Evolutionary conservation across 805 yeast genomes (phyloP).

Genomic region (Wickerhamomyces bisporus): DNA sequence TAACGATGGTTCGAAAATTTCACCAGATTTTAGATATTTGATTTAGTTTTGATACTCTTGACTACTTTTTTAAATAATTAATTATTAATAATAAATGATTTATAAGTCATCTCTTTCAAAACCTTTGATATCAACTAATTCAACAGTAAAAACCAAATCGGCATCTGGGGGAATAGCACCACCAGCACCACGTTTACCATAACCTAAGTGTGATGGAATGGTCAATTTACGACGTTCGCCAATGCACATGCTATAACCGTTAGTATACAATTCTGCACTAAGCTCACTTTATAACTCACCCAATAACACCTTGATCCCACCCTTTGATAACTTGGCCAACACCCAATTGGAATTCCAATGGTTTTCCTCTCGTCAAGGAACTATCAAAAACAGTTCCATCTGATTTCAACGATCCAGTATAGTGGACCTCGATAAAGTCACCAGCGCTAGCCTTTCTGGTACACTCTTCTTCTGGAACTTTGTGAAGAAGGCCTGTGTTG

Average conservation of each 20-base stretch:
- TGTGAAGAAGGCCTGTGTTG: constrained; percentile 38
- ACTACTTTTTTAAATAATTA: no score
- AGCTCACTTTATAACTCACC: no score
- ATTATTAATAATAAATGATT: no score
- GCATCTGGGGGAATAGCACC: constrained; percentile 77
- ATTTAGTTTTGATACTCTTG: no score
- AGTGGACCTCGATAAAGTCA: constrained; percentile 71
- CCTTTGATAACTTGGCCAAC: constrained; percentile 77
- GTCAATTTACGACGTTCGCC: constrained; percentile 79
- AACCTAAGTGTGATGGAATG: constrained; percentile 75
- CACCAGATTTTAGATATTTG: constrained; percentile 39
- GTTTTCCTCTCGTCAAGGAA: constrained; percentile 56
- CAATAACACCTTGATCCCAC: constrained; percentile 85
- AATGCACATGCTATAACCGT: constrained; percentile 46
- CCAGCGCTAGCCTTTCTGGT: constrained; percentile 53
- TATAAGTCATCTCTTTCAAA: constrained; percentile 20
- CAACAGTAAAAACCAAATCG: constrained; percentile 62
- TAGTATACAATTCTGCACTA: constrained; percentile 1
- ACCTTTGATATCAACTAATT: constrained; percentile 52
- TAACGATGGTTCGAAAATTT: constrained; percentile 37
- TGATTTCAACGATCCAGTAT: constrained; percentile 57
- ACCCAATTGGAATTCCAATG: constrained; percentile 72
- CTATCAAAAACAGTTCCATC: constrained; percentile 76
- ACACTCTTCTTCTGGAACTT: constrained; percentile 50
- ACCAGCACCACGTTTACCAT: constrained; percentile 74